phyloP scores from a whole-genome alignment of 192 early-diverging fungal genomes.

The Entomortierella beljakovae region DNA sequence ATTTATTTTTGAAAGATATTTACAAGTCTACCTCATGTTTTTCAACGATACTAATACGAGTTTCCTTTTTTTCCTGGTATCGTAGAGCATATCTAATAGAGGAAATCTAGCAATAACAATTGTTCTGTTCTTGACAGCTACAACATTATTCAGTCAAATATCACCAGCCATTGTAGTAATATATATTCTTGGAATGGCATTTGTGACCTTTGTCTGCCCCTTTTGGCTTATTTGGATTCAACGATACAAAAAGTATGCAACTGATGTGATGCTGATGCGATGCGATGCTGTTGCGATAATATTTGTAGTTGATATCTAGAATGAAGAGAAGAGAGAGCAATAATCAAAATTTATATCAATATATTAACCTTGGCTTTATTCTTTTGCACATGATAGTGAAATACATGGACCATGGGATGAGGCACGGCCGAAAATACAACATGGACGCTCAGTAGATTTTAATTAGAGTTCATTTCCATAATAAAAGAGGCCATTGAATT shows the following conservation, averaged over 20 bases:
- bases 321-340: too few species aligned
- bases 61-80: neutral
- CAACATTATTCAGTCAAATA: constrained; percentile 75
- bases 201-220: constrained; percentile 89
- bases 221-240: constrained; percentile 93
- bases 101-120: constrained; percentile 68
- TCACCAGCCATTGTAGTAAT: constrained; percentile 76
- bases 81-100: constrained; percentile 46
- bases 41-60: neutral
- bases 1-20: neutral
- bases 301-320: neutral
- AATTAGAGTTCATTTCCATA: constrained; percentile 12
- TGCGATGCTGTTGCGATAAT: neutral
- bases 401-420: constrained; percentile 99
- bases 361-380: neutral
- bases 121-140: constrained; percentile 68
- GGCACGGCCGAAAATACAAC: constrained; percentile 80
- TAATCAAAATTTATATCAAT: constrained; percentile 13
- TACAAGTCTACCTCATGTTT: neutral
- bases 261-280: neutral
- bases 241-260: constrained; percentile 93
- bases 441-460: constrained; percentile 48
- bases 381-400: constrained; percentile 67
- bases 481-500: too few species aligned
- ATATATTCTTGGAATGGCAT: constrained; percentile 75